Conservation (phyloP, 2,329 filamentous ascomycete genomes). For the Cadophora luteo-olivacea region DNA sequence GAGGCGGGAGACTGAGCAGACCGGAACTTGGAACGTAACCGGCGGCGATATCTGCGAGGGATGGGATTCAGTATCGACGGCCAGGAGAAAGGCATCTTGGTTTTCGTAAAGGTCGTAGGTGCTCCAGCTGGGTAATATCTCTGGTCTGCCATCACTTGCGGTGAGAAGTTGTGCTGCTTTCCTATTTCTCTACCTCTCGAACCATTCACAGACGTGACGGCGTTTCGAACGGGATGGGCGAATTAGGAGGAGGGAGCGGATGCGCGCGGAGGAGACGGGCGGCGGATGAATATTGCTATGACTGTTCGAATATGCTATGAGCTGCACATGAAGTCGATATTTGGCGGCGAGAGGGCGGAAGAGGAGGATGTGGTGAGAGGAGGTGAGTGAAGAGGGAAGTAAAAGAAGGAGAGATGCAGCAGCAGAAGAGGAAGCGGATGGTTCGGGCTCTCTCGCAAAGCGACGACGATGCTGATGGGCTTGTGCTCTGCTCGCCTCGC, state of each 20-base stretch:
- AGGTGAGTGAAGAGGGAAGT: background rate
- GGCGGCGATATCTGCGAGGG: slow-evolving; percentile 70
- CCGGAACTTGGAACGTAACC: slow-evolving; percentile 72
- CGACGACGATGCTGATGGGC: slow-evolving; percentile 15
- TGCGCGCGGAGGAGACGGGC: slow-evolving; percentile 25
- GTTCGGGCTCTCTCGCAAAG: slow-evolving; percentile 17
- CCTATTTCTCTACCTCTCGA: slow-evolving; percentile 4
- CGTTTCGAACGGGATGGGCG: slow-evolving; percentile 16
- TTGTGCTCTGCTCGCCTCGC: background rate
- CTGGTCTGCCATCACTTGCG: slow-evolving; percentile 15
- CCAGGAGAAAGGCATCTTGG: slow-evolving; percentile 51
- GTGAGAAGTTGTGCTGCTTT: slow-evolving; percentile 9
- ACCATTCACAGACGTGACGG: slow-evolving; percentile 14
- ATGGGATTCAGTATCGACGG: slow-evolving; percentile 58
- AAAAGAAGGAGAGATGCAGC: background rate
- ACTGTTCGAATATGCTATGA: slow-evolving; percentile 37
- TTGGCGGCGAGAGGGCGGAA: slow-evolving; percentile 18
- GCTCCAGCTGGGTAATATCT: slow-evolving; percentile 21
- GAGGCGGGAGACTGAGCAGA: slow-evolving; percentile 71
- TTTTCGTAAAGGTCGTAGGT: slow-evolving; percentile 41
- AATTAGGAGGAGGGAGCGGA: slow-evolving; percentile 17
- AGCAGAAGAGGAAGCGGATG: slow-evolving; percentile 4
- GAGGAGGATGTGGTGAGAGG: background rate
- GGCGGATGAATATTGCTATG: slow-evolving; percentile 31
- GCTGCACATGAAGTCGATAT: slow-evolving; percentile 42